A percentile compares a stretch with the other conserved stretches of the same genome.
These are phyloP conservation scores for Boletus vinaceobasis DNA, from an alignment of 768 basidiomycete genomes.

Conservation along the genomic window DNA sequence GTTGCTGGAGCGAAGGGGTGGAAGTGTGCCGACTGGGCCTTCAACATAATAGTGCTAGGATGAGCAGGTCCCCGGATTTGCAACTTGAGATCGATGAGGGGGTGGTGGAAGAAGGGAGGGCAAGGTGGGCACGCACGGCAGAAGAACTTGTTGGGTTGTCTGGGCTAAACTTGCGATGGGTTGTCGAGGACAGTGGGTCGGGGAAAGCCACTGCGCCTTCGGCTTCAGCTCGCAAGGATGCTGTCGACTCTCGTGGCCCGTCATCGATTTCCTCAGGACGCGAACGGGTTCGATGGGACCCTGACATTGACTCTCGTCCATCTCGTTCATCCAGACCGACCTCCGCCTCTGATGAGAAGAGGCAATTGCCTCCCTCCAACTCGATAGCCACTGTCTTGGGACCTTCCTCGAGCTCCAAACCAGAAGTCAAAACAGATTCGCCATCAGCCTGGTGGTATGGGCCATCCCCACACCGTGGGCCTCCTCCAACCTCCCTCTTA, in stretches of 20 bases:
- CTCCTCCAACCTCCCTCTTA: neutral
- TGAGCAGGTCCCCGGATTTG: neutral
- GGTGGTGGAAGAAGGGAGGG: conserved; percentile 24
- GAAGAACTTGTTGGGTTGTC: conserved; percentile 22
- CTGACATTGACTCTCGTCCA: neutral
- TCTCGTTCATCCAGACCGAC: neutral
- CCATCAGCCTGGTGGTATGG: conserved; percentile 8
- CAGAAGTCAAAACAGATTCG: conserved; percentile 10
- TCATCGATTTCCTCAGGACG: neutral
- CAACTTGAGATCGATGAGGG: conserved; percentile 18
- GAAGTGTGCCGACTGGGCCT: neutral
- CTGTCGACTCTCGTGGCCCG: neutral
- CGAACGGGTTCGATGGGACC: conserved; percentile 15
- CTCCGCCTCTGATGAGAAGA: neutral
- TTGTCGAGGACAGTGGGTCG: neutral
- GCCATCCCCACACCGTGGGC: conserved; percentile 6
- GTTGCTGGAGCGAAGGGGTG: neutral
- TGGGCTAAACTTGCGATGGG: conserved; percentile 8
- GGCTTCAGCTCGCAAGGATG: neutral
- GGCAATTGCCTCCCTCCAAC: neutral
- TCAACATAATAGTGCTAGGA: neutral
- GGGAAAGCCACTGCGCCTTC: neutral
- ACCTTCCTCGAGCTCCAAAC: conserved; percentile 1
- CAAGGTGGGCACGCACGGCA: conserved; percentile 14
- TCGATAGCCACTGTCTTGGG: neutral